Base-by-base conservation (phyloP, 768 basidiomycete species). In the Strobilomyces echinocephalus region DNA sequence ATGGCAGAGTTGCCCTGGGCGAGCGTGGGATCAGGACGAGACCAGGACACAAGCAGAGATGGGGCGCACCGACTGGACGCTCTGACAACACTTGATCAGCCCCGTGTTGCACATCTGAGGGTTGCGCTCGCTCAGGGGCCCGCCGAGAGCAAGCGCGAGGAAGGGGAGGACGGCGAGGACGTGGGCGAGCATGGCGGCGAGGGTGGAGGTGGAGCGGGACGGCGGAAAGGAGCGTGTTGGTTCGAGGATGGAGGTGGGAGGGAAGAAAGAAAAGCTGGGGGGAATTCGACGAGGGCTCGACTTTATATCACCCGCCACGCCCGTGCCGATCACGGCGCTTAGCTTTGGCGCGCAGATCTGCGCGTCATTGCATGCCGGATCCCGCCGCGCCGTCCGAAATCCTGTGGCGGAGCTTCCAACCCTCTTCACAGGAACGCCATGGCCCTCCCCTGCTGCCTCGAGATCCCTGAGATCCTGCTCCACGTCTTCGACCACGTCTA, bases 151-250 rank as follows among this genome's bases (percentile, higher is more conserved):
- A 2, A 61, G 43, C 6, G 56, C 54, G 56, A 60, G 56, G 39
- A 69, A 56, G 16, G 55, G 50, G 39, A 59, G 51, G 44, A 58
- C 41, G 52, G 52, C 30, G 49, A 68, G 49, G 8, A 54, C 12
- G 52, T 33, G 40, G 38, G 28, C 44, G 55, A 59, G 50, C 65
- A 66, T 66, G 14, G 1, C 57, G 49, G 31, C 15, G 26, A 4
- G 24, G 40, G 52, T 31, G 42, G 15, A 14, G 42, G 55, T 36
- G 52, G 56, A 24, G 57, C 33, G 54, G 48, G 55, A 5, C 28
- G 4, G 28, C 41, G 15, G 26, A 65, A 65, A 67, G 58, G 64
- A 66, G 60, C 53, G 64, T 46, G 60, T 33, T 51, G 65, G 63
- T 47, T 57, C 52, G 20, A 55, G 47, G 30, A 7, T 30, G 54